Conservation (phyloP, 192 early-diverging fungal genomes). For the Tieghemiomyces parasiticus region DNA sequence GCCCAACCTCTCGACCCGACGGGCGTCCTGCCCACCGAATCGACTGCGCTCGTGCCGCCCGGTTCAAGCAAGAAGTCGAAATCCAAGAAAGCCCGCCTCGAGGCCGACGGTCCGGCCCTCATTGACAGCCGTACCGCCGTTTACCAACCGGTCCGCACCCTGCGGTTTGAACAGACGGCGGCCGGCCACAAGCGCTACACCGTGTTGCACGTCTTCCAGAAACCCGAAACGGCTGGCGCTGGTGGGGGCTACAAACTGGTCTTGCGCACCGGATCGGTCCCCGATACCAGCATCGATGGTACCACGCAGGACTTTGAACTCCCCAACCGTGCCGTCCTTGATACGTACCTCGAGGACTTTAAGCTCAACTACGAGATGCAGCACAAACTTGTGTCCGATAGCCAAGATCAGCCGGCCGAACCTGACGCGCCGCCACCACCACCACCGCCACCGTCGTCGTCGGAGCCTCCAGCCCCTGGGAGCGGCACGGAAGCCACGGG, state of each 20-base stretch:
- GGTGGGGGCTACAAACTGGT: conserved; percentile 37
- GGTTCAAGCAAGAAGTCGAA: conserved; percentile 15
- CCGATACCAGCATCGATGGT: conserved; percentile 47
- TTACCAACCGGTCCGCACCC: conserved; percentile 44
- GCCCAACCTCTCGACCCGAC: conserved; percentile 28
- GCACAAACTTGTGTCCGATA: conserved; percentile 28
- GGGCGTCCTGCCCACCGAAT: conserved; percentile 11
- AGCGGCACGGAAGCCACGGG: no score
- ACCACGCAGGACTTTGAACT: conserved; percentile 40
- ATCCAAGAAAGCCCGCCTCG: conserved; percentile 19
- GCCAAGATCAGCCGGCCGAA: conserved; percentile 16
- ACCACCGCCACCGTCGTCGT: neutral
- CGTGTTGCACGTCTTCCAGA: conserved; percentile 41
- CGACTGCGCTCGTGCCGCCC: neutral
- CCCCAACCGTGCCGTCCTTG: conserved; percentile 24
- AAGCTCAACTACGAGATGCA: conserved; percentile 26
- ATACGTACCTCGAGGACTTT: conserved; percentile 31
- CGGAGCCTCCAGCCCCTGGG: neutral
- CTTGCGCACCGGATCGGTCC: conserved; percentile 47
- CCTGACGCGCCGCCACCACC: neutral
- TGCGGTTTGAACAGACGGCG: conserved; percentile 44
- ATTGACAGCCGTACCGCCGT: conserved; percentile 34
- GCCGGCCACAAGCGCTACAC: conserved; percentile 37
- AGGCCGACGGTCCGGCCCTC: conserved; percentile 9
- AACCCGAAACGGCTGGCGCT: conserved; percentile 16